Conservation (phyloP, 2,329 filamentous ascomycete species). For the Phyllosticta citrichinensis region DNA sequence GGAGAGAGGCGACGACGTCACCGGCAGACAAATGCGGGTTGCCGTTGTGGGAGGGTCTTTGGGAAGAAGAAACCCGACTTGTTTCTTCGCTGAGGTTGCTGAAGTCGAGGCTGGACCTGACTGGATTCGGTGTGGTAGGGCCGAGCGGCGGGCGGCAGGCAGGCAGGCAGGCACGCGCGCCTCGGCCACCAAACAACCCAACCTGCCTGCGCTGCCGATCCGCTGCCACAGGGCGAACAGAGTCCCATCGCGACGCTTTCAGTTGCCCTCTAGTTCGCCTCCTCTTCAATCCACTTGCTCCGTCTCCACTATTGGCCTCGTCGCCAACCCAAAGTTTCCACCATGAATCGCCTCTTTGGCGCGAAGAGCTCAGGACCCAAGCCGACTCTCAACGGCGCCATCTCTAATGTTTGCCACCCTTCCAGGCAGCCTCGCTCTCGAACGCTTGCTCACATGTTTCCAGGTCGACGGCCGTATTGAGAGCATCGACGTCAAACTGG, state of each 20-base stretch:
- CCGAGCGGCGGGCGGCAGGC: conserved; percentile 1
- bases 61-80: background rate
- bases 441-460: conserved; percentile 14
- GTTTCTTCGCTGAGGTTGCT: background rate
- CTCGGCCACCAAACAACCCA: background rate
- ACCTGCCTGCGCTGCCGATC: background rate
- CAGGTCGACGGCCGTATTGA: conserved; percentile 73
- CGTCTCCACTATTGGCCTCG: background rate
- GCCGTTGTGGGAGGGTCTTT: background rate
- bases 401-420: conserved; percentile 54
- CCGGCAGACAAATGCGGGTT: background rate
- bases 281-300: background rate
- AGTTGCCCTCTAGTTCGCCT: background rate
- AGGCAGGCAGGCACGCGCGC: background rate
- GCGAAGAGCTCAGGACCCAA: conserved; percentile 79
- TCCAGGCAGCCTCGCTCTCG: conserved; percentile 6
- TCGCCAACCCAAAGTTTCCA: conserved; percentile 16
- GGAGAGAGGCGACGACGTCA: background rate
- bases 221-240: background rate
- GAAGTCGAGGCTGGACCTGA: background rate
- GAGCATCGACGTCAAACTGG: conserved; percentile 87
- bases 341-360: conserved; percentile 95
- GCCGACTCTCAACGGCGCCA: conserved; percentile 74
- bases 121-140: conserved; percentile 2
- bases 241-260: background rate